Evolutionary conservation across 805 yeast genomes (phyloP).

Genomic region (Pichia membranifaciens): DNA sequence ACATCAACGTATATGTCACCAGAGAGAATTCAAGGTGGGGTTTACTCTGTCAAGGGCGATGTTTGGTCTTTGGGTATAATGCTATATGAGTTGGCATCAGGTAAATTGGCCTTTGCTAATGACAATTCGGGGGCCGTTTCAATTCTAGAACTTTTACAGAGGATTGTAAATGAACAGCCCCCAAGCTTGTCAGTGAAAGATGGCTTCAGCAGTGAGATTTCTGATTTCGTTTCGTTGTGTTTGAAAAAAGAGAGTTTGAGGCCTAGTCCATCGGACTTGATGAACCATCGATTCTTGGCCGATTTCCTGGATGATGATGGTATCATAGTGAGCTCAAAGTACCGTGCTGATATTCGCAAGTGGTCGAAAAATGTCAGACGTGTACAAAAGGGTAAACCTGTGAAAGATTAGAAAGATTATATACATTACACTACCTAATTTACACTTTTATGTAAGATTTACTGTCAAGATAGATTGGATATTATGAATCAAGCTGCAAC

Average conservation of each 20-base stretch:
- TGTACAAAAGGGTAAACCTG: conserved; percentile 32
- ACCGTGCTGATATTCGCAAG: conserved; percentile 26
- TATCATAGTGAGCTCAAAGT: conserved; percentile 19
- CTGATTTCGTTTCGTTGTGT: conserved; percentile 69
- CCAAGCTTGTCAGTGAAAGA: conserved; percentile 52
- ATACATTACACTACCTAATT: no score
- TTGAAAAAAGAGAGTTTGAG: conserved; percentile 69
- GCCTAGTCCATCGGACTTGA: conserved; percentile 66
- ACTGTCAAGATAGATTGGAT: not conserved
- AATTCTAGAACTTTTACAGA: conserved; percentile 80
- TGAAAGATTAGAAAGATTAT: not conserved
- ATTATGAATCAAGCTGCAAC: conserved; percentile 10
- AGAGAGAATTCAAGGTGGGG: conserved; percentile 92
- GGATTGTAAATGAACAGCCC: conserved; percentile 90
- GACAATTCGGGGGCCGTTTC: conserved; percentile 42
- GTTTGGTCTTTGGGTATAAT: conserved; percentile 95
- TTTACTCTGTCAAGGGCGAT: conserved; percentile 91
- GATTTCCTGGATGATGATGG: conserved; percentile 32
- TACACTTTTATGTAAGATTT: not conserved
- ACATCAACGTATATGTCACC: conserved; percentile 98
- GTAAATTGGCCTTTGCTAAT: conserved; percentile 71
- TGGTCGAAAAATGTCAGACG: conserved; percentile 36
- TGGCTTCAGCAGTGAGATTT: conserved; percentile 45
- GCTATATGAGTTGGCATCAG: conserved; percentile 83
- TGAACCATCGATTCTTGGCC: conserved; percentile 33